phyloP scores from a whole-genome alignment of 805 yeast species.

The Barnettozyma wickerhamii region DNA sequence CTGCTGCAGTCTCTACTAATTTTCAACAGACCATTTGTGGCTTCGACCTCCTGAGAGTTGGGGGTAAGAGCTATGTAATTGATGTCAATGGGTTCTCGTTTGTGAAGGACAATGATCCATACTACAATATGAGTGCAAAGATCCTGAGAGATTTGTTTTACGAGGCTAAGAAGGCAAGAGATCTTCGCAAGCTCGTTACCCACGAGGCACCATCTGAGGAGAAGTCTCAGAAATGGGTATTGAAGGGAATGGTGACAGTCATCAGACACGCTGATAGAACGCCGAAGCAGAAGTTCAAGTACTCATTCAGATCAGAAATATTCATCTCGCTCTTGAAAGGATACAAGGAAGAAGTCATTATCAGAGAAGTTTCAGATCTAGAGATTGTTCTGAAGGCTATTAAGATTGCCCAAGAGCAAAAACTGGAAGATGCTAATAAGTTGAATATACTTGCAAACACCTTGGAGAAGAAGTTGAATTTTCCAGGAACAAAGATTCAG shows the following conservation, averaged over 20 bases:
- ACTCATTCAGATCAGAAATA: slow-evolving; percentile 83
- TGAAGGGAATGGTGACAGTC: slow-evolving; percentile 87
- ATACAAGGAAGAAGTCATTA: slow-evolving; percentile 92
- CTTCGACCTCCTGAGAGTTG: slow-evolving; percentile 85
- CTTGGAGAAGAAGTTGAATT: slow-evolving; percentile 77
- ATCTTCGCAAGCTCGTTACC: slow-evolving; percentile 33
- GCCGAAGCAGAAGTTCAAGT: slow-evolving; percentile 96
- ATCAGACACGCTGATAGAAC: slow-evolving; percentile 98
- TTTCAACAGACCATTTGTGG: slow-evolving; percentile 97
- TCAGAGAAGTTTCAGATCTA: slow-evolving; percentile 83
- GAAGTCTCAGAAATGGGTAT: slow-evolving; percentile 83
- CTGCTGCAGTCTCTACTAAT: slow-evolving; percentile 63
- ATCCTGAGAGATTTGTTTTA: slow-evolving; percentile 73
- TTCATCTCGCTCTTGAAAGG: slow-evolving; percentile 88
- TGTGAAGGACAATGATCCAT: slow-evolving; percentile 84
- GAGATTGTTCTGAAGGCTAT: slow-evolving; percentile 83
- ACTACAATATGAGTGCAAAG: slow-evolving; percentile 78
- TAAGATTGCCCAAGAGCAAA: slow-evolving; percentile 69
- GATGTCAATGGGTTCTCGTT: slow-evolving; percentile 98
- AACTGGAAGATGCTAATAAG: slow-evolving; percentile 77
- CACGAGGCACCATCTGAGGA: slow-evolving; percentile 34
- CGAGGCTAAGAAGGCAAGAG: slow-evolving; percentile 50
- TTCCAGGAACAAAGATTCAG: slow-evolving; percentile 97
- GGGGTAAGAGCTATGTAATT: slow-evolving; percentile 85
- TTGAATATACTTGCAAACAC: slow-evolving; percentile 75